phyloP scores from a whole-genome alignment of 2,329 filamentous ascomycete genomes.

The Graphilbum sp. region DNA sequence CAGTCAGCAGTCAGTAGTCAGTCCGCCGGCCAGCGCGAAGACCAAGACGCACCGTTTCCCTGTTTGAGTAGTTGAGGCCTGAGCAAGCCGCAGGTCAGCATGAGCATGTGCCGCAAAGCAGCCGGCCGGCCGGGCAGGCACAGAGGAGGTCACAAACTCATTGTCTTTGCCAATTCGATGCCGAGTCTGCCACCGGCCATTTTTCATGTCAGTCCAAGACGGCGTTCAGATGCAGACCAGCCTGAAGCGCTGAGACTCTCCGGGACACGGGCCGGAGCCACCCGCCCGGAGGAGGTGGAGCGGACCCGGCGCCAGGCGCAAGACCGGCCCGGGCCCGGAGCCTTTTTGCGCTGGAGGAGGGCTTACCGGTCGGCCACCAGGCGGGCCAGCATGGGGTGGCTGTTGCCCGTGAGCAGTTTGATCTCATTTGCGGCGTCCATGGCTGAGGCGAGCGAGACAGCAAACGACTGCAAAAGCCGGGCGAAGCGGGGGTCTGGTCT shows the following conservation, averaged over 20 bases:
- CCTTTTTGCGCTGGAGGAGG: too few species aligned
- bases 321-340: too few species aligned
- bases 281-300: too few species aligned
- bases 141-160: constrained; percentile 7
- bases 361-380: constrained; percentile 22
- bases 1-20: not conserved
- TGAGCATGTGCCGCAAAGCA: too few species aligned
- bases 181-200: constrained; percentile 10
- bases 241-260: too few species aligned
- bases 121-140: too few species aligned
- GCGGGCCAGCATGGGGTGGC: constrained; percentile 20
- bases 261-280: too few species aligned
- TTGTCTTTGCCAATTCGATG: constrained; percentile 10
- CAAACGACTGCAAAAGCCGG: not conserved
- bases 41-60: constrained; percentile 39
- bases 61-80: constrained; percentile 64
- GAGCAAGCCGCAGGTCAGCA: not conserved
- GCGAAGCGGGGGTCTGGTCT: too few species aligned
- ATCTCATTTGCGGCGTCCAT: constrained; percentile 19
- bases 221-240: too few species aligned
- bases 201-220: too few species aligned
- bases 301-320: too few species aligned
- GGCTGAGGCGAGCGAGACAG: not conserved
- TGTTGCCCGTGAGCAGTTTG: constrained; percentile 23
- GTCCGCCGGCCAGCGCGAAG: not conserved